Conservation (phyloP, 2,329 filamentous ascomycete species). For the Ophiocordyceps camponoti-rufipedis region DNA sequence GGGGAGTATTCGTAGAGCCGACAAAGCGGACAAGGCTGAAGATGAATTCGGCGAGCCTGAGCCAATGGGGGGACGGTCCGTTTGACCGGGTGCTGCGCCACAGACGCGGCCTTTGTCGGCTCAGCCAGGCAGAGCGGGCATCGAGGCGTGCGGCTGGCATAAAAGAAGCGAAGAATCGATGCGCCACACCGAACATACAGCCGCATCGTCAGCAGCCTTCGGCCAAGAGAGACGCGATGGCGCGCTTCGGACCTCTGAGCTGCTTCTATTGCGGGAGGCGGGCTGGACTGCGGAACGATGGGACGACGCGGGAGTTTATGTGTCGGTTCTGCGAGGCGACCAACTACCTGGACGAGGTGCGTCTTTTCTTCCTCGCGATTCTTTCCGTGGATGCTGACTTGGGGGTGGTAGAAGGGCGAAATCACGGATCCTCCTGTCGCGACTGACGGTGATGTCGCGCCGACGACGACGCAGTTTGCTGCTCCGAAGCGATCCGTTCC, state of each 20-base stretch:
- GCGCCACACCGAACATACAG: not conserved
- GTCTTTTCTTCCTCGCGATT: not conserved
- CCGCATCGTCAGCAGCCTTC: not conserved
- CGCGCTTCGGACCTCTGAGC: conserved; percentile 28
- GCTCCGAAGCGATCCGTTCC: conserved; percentile 15
- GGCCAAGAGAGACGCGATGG: conserved; percentile 15
- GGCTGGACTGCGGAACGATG: conserved; percentile 40
- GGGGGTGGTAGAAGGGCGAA: conserved; percentile 51
- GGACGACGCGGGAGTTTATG: conserved; percentile 44
- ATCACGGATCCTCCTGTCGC: conserved; percentile 70
- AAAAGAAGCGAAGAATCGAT: not conserved
- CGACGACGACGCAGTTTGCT: conserved; percentile 25
- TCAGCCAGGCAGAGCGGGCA: not conserved
- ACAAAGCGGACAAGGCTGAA: too few relatives aligned
- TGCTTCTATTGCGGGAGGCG: conserved; percentile 76
- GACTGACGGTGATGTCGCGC: conserved; percentile 21
- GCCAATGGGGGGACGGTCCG: not conserved
- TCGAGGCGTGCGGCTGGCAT: not conserved
- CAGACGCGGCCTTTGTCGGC: not conserved
- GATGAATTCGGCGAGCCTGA: not conserved
- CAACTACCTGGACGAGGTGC: conserved; percentile 77
- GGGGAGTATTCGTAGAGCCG: too few relatives aligned
- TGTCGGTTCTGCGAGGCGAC: conserved; percentile 68
- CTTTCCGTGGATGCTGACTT: too few relatives aligned
- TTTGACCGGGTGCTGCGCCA: not conserved